These are phyloP conservation scores for Oxytropis ochrocephala DNA, from an alignment of 306 rosid species.

Conservation along the genomic window DNA sequence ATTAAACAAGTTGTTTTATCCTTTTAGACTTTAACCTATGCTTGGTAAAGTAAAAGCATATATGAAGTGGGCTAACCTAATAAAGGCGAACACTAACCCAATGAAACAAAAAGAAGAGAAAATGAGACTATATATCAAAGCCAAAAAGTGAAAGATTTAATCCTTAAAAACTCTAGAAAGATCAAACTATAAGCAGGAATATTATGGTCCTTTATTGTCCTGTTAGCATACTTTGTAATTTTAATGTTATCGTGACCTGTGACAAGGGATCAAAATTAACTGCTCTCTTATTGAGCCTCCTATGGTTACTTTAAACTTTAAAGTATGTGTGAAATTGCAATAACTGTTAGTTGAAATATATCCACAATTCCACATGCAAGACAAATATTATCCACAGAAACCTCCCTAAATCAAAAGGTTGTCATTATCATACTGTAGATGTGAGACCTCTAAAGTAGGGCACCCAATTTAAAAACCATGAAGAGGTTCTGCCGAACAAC, in stretches of 20 bases:
- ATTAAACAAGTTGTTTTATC: background rate
- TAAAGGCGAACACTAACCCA: background rate
- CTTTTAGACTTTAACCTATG: background rate
- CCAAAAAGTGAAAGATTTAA: constrained; percentile 15
- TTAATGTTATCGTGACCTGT: background rate
- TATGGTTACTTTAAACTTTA: too few relatives aligned
- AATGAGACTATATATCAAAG: background rate
- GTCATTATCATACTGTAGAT: too few relatives aligned
- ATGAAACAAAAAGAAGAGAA: background rate
- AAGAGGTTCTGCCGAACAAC: too few relatives aligned
- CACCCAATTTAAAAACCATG: too few relatives aligned
- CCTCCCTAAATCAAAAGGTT: too few relatives aligned
- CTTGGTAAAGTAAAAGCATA: background rate
- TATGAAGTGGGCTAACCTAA: background rate
- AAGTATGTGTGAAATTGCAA: too few relatives aligned
- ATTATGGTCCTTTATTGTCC: background rate
- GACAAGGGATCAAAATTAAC: background rate
- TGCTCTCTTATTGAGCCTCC: background rate
- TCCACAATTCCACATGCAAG: too few relatives aligned
- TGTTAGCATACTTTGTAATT: background rate
- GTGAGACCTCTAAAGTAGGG: too few relatives aligned
- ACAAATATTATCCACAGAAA: too few relatives aligned
- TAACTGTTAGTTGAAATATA: too few relatives aligned
- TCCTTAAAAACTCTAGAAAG: background rate
- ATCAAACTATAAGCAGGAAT: background rate